Evolutionary conservation across 2,329 filamentous ascomycete species (phyloP), one percentile per base, ranked within the genome.

Genomic region (Podosphaera xanthii): DNA sequence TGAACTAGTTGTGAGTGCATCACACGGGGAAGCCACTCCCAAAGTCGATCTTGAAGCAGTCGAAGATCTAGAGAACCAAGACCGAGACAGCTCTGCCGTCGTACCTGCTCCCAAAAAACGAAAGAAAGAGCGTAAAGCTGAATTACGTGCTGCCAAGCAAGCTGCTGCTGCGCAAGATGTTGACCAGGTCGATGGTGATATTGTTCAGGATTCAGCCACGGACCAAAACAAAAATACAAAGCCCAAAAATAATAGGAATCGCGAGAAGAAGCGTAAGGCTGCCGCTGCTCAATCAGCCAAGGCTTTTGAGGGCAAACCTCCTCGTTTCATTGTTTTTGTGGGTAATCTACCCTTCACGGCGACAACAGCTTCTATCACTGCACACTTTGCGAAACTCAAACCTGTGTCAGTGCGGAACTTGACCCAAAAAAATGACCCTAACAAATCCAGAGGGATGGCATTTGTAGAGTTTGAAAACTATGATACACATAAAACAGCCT

Each of bases 391-490:
- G 49, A 81, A 85, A 62, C 79, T 95, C 63, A 73, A 80, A 57
- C 87, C 87, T 7, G 76, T 74, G 58, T 77, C 78, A 1, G 76
- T 92, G 57, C 87, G 91, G 31, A 82, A 87, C 62, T 80, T 87
- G 55, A 86, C 82, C 58, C 78, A 86, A 66, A 81, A 81, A 64
- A 74, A 74, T 59, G 75, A 81, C 63, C 76, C 78, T 10, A 75
- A 74, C 59, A 80, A 82, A 63, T 50, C 80, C 67, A 84, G 84
- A 64, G 87, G 88, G 42, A 84, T 86, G 66, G 88, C 87, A 4
- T 94, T 96, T 71, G 76, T 97, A 65, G 91, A 97, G 71, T 97
- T 96, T 69, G 82, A 82, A 63, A 78, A 82, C 64, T 94, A 83
- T 72, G 86, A 90, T 71, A 81, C 85, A 69, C 94, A 95, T 88